Conservation (phyloP, 495 filamentous ascomycete species). For the Penicillium dipodomyicola region DNA sequence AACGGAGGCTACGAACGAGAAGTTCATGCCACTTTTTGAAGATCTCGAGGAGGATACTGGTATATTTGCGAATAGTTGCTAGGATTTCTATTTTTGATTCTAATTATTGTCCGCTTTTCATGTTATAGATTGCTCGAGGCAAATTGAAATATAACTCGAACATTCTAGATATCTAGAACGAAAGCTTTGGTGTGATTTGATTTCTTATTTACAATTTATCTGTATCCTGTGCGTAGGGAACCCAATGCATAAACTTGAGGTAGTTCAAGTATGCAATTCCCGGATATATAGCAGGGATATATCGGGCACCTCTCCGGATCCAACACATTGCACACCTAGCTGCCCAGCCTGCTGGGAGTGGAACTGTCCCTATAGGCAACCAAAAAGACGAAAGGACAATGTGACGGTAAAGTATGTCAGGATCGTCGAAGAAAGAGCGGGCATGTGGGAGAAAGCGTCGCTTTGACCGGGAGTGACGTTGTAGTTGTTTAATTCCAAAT, state of each 20-base stretch:
- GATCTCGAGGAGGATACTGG: background rate
- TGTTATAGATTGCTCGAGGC: too few species aligned
- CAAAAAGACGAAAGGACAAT: constrained; percentile 15
- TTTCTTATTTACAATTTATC: too few species aligned
- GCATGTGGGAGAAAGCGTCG: constrained; percentile 18
- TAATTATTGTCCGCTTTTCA: background rate
- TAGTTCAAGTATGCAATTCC: constrained; percentile 17
- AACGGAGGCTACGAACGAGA: background rate
- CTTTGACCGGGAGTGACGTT: constrained; percentile 12
- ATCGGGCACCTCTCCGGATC: constrained; percentile 17
- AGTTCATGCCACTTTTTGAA: constrained; percentile 3
- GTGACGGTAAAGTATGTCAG: constrained; percentile 17
- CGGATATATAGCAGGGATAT: constrained; percentile 18
- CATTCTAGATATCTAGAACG: too few species aligned
- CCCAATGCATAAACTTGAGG: constrained; percentile 10
- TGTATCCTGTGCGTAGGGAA: background rate
- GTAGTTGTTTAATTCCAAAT: background rate
- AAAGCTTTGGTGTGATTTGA: too few species aligned
- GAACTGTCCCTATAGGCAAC: constrained; percentile 5
- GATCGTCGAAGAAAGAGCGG: constrained; percentile 15
- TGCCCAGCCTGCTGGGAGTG: constrained; percentile 14
- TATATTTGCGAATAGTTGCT: background rate
- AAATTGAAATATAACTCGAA: too few species aligned
- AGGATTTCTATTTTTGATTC: background rate
- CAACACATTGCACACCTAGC: constrained; percentile 19